phyloP scores from a whole-genome alignment of 768 basidiomycete genomes.

The Tephrocybe sp. region DNA sequence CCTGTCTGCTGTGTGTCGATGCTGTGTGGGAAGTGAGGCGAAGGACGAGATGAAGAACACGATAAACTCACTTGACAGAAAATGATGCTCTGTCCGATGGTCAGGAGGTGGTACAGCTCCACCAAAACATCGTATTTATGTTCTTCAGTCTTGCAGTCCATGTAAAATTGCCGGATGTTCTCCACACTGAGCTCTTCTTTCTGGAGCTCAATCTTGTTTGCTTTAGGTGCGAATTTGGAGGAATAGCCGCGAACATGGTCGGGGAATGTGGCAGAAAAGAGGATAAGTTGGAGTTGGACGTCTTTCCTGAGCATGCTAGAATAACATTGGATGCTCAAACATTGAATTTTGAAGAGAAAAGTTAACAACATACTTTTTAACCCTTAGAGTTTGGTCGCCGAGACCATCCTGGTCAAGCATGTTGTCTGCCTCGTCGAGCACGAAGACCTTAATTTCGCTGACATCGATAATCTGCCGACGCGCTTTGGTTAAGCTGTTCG shows the following conservation, averaged over 20 bases:
- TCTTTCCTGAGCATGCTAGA: slow-evolving; percentile 55
- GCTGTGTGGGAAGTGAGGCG: slow-evolving; percentile 36
- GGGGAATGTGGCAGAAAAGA: slow-evolving; percentile 98
- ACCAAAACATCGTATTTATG: slow-evolving; percentile 97
- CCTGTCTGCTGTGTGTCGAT: slow-evolving; percentile 88
- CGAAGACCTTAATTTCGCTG: slow-evolving; percentile 83
- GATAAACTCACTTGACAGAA: slow-evolving; percentile 77
- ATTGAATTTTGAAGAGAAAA: background rate
- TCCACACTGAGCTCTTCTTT: slow-evolving; percentile 92
- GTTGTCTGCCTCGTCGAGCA: slow-evolving; percentile 97
- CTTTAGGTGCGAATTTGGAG: slow-evolving; percentile 84
- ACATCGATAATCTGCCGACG: slow-evolving; percentile 61
- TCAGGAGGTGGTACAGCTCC: slow-evolving; percentile 83
- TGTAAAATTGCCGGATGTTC: slow-evolving; percentile 95
- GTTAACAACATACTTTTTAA: slow-evolving; percentile 74
- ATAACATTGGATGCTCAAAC: slow-evolving; percentile 1
- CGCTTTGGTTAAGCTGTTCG: background rate
- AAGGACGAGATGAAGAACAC: background rate
- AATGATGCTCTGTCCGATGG: slow-evolving; percentile 97
- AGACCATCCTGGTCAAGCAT: slow-evolving; percentile 95
- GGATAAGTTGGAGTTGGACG: slow-evolving; percentile 73
- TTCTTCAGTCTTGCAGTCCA: slow-evolving; percentile 90
- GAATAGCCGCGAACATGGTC: slow-evolving; percentile 93
- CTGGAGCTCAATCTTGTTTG: slow-evolving; percentile 96
- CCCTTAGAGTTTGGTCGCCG: slow-evolving; percentile 88